Percentiles rank a stretch among this genome's conserved stretches.
Conservation (phyloP, 2,329 filamentous ascomycete species). For the Neonectria faginata region DNA sequence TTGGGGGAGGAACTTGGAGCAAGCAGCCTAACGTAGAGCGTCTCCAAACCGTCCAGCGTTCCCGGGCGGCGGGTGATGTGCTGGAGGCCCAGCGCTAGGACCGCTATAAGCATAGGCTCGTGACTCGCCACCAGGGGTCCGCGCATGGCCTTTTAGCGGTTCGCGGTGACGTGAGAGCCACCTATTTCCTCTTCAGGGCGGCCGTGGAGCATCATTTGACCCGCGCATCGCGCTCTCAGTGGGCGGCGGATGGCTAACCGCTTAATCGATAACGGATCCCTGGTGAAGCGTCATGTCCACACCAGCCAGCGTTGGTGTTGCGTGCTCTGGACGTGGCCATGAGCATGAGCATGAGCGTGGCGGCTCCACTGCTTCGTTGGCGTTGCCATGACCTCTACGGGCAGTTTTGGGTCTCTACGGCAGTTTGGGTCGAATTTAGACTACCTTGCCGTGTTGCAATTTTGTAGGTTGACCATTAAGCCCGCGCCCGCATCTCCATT, state of each 20-base stretch:
- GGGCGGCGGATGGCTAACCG: constrained; percentile 30
- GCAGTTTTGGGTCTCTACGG: background rate
- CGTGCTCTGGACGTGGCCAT: background rate
- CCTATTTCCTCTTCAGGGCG: constrained; percentile 17
- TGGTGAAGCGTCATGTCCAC: constrained; percentile 13
- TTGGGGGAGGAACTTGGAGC: background rate
- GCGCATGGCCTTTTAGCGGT: constrained; percentile 13
- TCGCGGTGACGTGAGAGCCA: constrained; percentile 31
- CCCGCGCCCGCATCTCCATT: background rate
- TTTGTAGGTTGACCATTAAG: background rate
- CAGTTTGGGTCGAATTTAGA: background rate
- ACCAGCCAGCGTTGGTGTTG: background rate
- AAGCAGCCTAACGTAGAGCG: background rate
- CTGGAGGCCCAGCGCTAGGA: constrained; percentile 31
- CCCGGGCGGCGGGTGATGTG: constrained; percentile 23
- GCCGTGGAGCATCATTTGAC: constrained; percentile 43
- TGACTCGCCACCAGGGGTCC: constrained; percentile 41
- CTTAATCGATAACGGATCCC: constrained; percentile 36
- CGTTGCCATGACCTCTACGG: background rate
- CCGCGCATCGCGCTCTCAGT: constrained; percentile 34
- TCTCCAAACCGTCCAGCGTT: background rate
- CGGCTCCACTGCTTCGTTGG: background rate
- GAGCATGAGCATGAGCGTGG: no score
- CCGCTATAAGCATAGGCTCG: constrained; percentile 36
- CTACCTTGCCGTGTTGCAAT: no score